These are phyloP conservation scores for Entomortierella beljakovae DNA, from an alignment of 192 early-diverging fungal species.

Conservation along the genomic window DNA sequence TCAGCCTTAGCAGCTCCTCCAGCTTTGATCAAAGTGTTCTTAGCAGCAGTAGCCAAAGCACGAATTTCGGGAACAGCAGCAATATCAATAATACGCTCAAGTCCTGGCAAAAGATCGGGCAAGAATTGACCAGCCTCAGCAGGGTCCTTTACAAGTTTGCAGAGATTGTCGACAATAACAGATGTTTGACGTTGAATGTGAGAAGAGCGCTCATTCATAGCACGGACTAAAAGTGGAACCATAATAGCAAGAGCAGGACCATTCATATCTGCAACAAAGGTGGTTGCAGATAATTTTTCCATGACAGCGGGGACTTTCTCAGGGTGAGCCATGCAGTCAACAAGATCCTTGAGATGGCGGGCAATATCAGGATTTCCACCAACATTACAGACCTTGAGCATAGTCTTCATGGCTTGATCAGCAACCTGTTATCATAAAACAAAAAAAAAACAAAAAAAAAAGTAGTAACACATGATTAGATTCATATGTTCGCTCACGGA, in stretches of 20 bases:
- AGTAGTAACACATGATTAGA: slow-evolving; percentile 14
- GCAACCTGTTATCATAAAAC: slow-evolving; percentile 30
- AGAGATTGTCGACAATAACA: slow-evolving; percentile 92
- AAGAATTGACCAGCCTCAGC: slow-evolving; percentile 84
- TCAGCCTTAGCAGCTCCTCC: slow-evolving; percentile 60
- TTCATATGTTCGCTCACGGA: not conserved
- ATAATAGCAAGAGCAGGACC: slow-evolving; percentile 84
- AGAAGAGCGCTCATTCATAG: slow-evolving; percentile 72
- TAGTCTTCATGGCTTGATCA: slow-evolving; percentile 69
- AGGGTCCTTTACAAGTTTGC: slow-evolving; percentile 86
- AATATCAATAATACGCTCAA: slow-evolving; percentile 81
- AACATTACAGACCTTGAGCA: slow-evolving; percentile 75
- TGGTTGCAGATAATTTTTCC: slow-evolving; percentile 82
- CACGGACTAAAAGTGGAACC: slow-evolving; percentile 80
- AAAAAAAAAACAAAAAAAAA: not conserved
- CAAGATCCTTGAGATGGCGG: slow-evolving; percentile 78
- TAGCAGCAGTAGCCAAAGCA: slow-evolving; percentile 73
- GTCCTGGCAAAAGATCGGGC: slow-evolving; percentile 79
- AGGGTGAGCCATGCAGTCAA: slow-evolving; percentile 79
- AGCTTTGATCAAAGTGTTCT: slow-evolving; percentile 74
- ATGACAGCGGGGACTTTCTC: slow-evolving; percentile 83
- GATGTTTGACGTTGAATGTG: slow-evolving; percentile 79
- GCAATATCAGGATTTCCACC: slow-evolving; percentile 86
- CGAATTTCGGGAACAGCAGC: slow-evolving; percentile 83
- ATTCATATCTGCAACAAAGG: slow-evolving; percentile 83